Evolutionary conservation across 2,329 filamentous ascomycete species (phyloP), one percentile per base, ranked within the genome.

Genomic region (Monosporascus sp.): DNA sequence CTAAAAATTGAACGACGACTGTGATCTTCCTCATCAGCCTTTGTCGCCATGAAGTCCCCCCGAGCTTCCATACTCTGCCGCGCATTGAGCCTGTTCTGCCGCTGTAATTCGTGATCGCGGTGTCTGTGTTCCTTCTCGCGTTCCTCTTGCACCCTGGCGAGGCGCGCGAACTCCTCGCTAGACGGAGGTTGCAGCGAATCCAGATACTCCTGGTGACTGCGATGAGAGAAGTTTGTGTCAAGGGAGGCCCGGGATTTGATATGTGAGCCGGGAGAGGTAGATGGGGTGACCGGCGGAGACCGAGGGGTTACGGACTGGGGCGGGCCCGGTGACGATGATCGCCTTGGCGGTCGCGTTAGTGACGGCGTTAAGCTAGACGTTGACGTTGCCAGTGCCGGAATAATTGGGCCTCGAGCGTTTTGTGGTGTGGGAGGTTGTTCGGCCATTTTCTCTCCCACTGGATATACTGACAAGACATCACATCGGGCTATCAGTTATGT

Each of bases 131-230:
- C 71, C 20, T 70, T 66, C 60, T 79, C 77, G 40, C 72, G 74
- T 48, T 72, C 58, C 48, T 77, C 68, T 60, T 85, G 81, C 7
- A 79, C 67, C 20, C 68, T 67, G 37, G 73, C 69, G 48, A 85
- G 80, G 54, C 72, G 72, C 55, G 74, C 67, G 37, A 82, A 77
- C 53, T 77, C 71, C 31, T 75, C 68, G 28, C 58, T 59, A 1
- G 77, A 76, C 2, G 79, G 78, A 44, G 74, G 71, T 20, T 75
- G 68, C 11, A 81, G 67, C 9, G 77, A 76, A 53, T 79, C 77
- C 67, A 82, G 71, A 62, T 82, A 82, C 55, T 72, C 67, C 58
- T 74, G 71, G 48, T 64, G 67, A 38, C 62, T 65, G 20, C 55
- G 58, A 44, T 58, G 53, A n/a, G 65, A 65, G 37, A 51, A 49